Conservation (phyloP, 1,284 basidiomycete genomes). For the Irpex sp. region DNA sequence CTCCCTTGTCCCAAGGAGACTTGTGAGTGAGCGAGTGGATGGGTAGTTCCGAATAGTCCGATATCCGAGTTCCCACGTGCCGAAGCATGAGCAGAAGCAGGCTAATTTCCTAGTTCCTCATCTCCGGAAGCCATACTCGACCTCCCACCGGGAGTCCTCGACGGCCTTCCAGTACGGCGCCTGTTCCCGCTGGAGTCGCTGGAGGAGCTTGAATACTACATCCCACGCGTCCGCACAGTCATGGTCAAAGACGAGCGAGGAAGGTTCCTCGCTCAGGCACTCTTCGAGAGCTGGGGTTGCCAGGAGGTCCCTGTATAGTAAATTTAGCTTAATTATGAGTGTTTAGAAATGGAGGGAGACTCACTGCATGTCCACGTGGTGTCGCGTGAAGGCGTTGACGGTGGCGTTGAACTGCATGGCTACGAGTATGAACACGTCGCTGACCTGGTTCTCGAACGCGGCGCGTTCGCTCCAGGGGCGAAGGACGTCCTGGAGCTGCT, state of each 20-base stretch:
- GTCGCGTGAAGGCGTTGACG: constrained; percentile 74
- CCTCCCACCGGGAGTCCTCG: constrained; percentile 9
- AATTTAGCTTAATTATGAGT: background rate
- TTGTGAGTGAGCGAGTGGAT: too few relatives aligned
- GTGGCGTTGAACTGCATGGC: constrained; percentile 91
- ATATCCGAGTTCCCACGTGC: too few relatives aligned
- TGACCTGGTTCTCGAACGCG: constrained; percentile 77
- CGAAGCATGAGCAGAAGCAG: too few relatives aligned
- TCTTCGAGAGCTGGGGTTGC: constrained; percentile 79
- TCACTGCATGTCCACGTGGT: constrained; percentile 81
- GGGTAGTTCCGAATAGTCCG: too few relatives aligned
- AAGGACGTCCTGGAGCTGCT: constrained; percentile 82
- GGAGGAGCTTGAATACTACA: constrained; percentile 78
- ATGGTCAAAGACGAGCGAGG: constrained; percentile 61
- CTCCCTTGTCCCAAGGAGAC: too few relatives aligned
- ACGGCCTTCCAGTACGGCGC: constrained; percentile 49
- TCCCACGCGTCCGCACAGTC: too few relatives aligned
- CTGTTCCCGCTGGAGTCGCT: constrained; percentile 83
- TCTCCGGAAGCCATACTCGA: background rate
- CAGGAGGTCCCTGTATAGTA: constrained; percentile 69
- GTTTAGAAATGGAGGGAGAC: constrained; percentile 19
- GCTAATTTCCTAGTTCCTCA: too few relatives aligned
- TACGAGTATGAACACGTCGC: constrained; percentile 90
- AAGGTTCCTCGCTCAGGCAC: constrained; percentile 83
- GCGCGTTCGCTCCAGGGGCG: constrained; percentile 71